These are phyloP conservation scores for Cinnamomum micranthum DNA, from an alignment of 164 flowering plant genomes.

Conservation along the genomic window DNA sequence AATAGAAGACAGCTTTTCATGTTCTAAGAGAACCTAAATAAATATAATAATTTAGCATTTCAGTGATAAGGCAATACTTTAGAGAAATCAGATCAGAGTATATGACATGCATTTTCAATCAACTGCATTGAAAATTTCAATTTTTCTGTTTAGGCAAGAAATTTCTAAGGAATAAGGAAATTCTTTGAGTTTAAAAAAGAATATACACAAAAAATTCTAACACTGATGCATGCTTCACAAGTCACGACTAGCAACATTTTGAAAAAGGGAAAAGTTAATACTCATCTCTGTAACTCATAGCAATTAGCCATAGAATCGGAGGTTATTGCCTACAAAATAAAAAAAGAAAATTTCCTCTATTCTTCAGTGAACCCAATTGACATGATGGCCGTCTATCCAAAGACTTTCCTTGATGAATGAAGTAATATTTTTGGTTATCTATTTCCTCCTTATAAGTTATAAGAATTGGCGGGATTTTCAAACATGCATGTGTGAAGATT, in stretches of 20 bases:
- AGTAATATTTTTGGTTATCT: neutral
- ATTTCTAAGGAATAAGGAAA: neutral
- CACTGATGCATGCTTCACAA: neutral
- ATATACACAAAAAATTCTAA: neutral
- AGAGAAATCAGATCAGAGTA: too few species aligned
- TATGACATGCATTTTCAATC: too few species aligned
- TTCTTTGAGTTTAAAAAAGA: neutral
- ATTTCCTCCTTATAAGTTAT: neutral
- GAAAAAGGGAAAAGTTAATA: neutral
- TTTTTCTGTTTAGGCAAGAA: neutral
- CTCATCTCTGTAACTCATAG: neutral
- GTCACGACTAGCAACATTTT: neutral
- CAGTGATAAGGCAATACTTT: neutral
- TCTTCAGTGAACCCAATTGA: neutral
- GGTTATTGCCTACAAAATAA: neutral
- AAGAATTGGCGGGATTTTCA: too few species aligned
- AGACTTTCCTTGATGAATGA: neutral
- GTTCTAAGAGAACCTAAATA: neutral
- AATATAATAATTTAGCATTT: too few species aligned
- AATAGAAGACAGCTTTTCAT: neutral
- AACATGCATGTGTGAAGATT: too few species aligned
- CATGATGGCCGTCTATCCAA: neutral
- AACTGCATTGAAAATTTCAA: neutral
- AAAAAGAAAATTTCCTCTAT: neutral
- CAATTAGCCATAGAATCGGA: neutral